Conservation (phyloP, 768 basidiomycete species). For the Agaricus subrufescens region DNA sequence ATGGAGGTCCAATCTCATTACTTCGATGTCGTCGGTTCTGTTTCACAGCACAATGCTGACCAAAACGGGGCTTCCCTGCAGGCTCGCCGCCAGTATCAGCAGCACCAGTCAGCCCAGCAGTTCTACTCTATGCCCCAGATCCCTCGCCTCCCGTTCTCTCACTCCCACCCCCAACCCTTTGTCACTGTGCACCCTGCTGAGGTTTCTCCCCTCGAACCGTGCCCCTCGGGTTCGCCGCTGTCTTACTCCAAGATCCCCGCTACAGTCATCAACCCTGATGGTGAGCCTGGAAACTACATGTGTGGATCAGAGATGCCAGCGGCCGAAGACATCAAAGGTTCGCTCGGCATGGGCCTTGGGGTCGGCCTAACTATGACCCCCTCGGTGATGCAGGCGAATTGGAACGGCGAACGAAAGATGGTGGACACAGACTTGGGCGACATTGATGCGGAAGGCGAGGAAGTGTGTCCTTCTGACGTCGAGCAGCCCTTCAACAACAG, state of each 20-base stretch:
- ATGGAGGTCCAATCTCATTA: constrained; percentile 1
- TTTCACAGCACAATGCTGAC: constrained; percentile 6
- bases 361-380: not conserved
- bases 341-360: constrained; percentile 1
- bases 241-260: not conserved
- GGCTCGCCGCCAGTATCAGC: constrained; percentile 12
- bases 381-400: not conserved
- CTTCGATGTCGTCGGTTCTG: constrained; percentile 3
- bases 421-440: constrained; percentile 10
- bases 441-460: constrained; percentile 13
- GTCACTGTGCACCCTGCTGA: constrained; percentile 22
- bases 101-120: constrained; percentile 8
- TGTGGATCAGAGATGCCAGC: not conserved
- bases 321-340: constrained; percentile 1
- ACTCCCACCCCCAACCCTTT: constrained; percentile 4
- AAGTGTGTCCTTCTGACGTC: constrained; percentile 4
- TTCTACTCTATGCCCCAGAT: constrained; percentile 4
- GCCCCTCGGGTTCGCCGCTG: constrained; percentile 13
- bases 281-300: not conserved
- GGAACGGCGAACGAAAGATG: constrained; percentile 1
- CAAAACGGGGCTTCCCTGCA: not conserved
- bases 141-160: not conserved
- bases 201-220: constrained; percentile 21
- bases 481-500: constrained; percentile 2
- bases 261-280: not conserved